phyloP scores from a whole-genome alignment of 768 basidiomycete species.

The Psilocybe tampanensis region DNA sequence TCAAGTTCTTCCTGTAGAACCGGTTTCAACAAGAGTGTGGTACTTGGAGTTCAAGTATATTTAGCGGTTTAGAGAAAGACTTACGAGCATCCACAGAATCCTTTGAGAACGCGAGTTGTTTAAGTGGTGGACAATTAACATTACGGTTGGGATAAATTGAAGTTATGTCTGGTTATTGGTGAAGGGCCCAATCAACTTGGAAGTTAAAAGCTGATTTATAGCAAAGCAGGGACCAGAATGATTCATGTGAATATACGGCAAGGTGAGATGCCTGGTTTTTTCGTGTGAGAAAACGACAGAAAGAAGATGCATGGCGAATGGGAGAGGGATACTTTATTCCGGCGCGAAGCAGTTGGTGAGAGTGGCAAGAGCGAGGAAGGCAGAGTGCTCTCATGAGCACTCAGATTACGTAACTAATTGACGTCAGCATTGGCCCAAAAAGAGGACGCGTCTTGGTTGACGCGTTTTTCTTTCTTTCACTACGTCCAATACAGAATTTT shows the following conservation, averaged over 20 bases:
- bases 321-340: neutral
- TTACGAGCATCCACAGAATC: slow-evolving; percentile 46
- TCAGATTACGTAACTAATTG: too few species aligned
- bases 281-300: neutral
- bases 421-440: too few species aligned
- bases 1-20: slow-evolving; percentile 49
- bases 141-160: neutral
- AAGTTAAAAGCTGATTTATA: neutral
- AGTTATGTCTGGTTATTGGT: neutral
- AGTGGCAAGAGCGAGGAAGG: neutral
- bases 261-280: neutral
- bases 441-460: too few species aligned
- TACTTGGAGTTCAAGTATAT: neutral
- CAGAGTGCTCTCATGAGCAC: too few species aligned
- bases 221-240: neutral
- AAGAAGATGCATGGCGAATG: neutral
- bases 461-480: too few species aligned
- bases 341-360: neutral
- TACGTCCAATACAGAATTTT: too few species aligned
- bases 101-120: slow-evolving; percentile 52
- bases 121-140: slow-evolving; percentile 43
- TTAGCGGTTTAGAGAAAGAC: too few species aligned
- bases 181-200: neutral
- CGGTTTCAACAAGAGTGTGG: neutral
- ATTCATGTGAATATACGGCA: neutral